Conservation (phyloP, 140 eudicot species). For the Ambrosia hybrid region DNA sequence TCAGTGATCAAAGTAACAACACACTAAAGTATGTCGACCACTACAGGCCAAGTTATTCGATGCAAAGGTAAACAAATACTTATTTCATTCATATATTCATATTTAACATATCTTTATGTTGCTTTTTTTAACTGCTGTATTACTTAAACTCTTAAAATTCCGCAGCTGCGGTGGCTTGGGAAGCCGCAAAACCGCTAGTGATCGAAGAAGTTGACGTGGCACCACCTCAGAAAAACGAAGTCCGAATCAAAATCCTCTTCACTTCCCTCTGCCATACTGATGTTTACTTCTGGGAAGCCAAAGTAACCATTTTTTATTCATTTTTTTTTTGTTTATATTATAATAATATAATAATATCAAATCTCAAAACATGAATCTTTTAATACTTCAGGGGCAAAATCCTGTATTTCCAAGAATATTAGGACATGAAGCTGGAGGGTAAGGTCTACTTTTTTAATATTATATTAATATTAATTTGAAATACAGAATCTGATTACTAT, state of each 20-base stretch:
- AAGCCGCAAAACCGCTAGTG: slow-evolving; percentile 83
- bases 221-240: slow-evolving; percentile 84
- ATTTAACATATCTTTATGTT: too few species aligned
- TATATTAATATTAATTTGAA: too few species aligned
- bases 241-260: slow-evolving; percentile 73
- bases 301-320: slow-evolving; percentile 32
- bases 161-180: slow-evolving; percentile 91
- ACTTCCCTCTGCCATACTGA: slow-evolving; percentile 90
- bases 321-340: not conserved
- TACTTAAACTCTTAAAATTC: too few species aligned
- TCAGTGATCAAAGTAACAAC: not conserved
- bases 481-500: not conserved
- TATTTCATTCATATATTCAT: not conserved
- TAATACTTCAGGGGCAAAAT: slow-evolving; percentile 61
- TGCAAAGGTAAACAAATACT: slow-evolving; percentile 52
- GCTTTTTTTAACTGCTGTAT: too few species aligned
- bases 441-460: slow-evolving; percentile 15
- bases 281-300: slow-evolving; percentile 95
- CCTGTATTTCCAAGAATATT: slow-evolving; percentile 76
- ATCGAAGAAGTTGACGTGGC: slow-evolving; percentile 88
- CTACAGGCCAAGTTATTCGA: slow-evolving; percentile 57
- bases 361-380: not conserved
- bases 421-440: slow-evolving; percentile 97
- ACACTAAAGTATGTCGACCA: slow-evolving; percentile 31
- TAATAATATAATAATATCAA: not conserved